Evolutionary conservation across 1,284 basidiomycete species (phyloP), one percentile per base, ranked within the genome.

Genomic region (Sporisorium reilianum): DNA sequence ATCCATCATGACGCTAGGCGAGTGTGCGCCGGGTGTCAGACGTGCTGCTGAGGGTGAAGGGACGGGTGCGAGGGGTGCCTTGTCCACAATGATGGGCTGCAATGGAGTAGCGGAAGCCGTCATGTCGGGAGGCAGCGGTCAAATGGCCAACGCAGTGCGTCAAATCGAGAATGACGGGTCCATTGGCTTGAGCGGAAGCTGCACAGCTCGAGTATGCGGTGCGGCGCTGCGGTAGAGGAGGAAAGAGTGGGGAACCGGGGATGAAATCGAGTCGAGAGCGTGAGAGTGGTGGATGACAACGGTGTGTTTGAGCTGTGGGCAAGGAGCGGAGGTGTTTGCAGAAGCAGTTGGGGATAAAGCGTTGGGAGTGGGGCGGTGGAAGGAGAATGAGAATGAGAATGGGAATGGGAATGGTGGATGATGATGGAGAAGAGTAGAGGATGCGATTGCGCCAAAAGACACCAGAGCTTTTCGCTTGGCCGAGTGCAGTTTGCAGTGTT

Each of bases 21-120:
- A 69, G 44, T 64, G 53, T 4, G 56, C 46, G 28, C n/a, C 40
- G 11, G 42, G 3, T 6, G 44, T 38, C 23, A 48, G 42, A 22
- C 60, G 61, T 36, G 46, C 51, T 54, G 67, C 45, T 16, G 62
- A 50, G 30, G 40, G 6, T 22, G 52, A n/a, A n/a, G 38, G 23
- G 46, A 48, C 8, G 42, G 32, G 28, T 46, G 36, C 23, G 63
- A 54, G 11, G 1, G 55, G 45, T 18, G 46, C 40, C 45, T 64
- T 54, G 51, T 62, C 57, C 25, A 64, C 61, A 34, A 56, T 51
- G 57, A 64, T 64, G 38, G 67, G 67, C 36, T 60, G 46, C 45
- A 60, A 50, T 7, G 48, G 67, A 25, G 67, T 42, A 18, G 61
- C 49, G 5, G 67, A 45, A 8, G 56, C 42, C 56, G 28, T 23